A percentile compares a stretch with the other conserved stretches of the same genome.
Conservation (phyloP, 805 yeast genomes). For the Candida montana region DNA sequence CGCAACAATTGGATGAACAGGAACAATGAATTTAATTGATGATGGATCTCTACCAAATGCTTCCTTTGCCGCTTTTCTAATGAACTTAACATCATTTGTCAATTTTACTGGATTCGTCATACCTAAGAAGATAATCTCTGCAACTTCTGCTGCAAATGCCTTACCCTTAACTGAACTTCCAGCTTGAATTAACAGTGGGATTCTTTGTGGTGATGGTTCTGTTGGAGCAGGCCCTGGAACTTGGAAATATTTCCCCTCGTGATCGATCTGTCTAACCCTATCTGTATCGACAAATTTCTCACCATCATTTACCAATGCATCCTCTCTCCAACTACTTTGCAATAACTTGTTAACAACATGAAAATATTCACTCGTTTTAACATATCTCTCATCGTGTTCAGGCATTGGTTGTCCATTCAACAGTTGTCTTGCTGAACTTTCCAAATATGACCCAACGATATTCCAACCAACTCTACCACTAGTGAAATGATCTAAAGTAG, state of each 20-base stretch:
- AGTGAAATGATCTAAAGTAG: background rate
- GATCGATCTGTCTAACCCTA: conserved; percentile 25
- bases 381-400: background rate
- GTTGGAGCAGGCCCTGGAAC: conserved; percentile 31
- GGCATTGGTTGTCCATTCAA: background rate
- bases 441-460: background rate
- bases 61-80: conserved; percentile 27
- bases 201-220: conserved; percentile 38
- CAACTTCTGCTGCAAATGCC: conserved; percentile 37
- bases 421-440: background rate
- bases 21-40: conserved; percentile 24
- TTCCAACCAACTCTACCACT: background rate
- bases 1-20: conserved; percentile 29
- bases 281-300: background rate
- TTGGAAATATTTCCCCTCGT: conserved; percentile 31
- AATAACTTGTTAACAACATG: background rate
- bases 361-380: background rate
- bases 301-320: conserved; percentile 24
- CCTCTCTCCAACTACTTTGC: conserved; percentile 1
- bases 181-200: conserved; percentile 39
- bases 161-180: conserved; percentile 35
- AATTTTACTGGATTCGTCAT: conserved; percentile 24
- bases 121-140: conserved; percentile 34
- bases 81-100: conserved; percentile 14
- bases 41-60: conserved; percentile 30